phyloP scores from a whole-genome alignment of 495 filamentous ascomycete species.

The Trichocladium antarcticum region DNA sequence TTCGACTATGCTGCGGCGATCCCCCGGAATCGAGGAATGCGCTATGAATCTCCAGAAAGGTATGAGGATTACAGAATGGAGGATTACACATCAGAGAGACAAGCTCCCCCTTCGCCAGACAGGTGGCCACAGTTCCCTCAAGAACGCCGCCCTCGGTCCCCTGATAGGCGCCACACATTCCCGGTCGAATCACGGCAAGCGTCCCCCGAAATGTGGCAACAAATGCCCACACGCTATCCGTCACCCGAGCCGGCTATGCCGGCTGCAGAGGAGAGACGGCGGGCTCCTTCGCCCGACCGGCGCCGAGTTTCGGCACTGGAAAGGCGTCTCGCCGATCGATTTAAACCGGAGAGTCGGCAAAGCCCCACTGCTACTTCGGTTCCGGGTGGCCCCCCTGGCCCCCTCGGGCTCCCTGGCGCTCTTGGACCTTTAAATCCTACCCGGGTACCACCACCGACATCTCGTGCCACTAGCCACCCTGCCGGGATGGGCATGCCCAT shows the following conservation, averaged over 20 bases:
- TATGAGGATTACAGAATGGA: slow-evolving; percentile 11
- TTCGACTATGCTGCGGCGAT: slow-evolving; percentile 29
- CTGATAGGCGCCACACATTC: slow-evolving; percentile 16
- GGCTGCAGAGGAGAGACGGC: slow-evolving; percentile 6
- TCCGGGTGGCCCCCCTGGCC: slow-evolving; percentile 9
- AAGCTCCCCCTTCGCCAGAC: slow-evolving; percentile 8
- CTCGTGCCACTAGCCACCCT: slow-evolving; percentile 20
- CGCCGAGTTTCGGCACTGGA: slow-evolving; percentile 31
- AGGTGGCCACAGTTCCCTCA: slow-evolving; percentile 1
- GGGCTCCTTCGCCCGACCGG: slow-evolving; percentile 16
- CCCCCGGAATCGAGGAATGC: slow-evolving; percentile 25
- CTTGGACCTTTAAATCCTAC: slow-evolving; percentile 14
- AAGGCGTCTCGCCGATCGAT: slow-evolving; percentile 34
- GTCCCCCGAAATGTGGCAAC: slow-evolving; percentile 12
- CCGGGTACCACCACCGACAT: slow-evolving; percentile 15
- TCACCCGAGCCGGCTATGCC: slow-evolving; percentile 7
- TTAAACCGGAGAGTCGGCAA: slow-evolving; percentile 31
- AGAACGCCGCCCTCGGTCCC: slow-evolving; percentile 7
- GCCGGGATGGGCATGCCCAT: slow-evolving; percentile 21
- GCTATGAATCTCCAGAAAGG: slow-evolving; percentile 19
- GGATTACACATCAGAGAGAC: slow-evolving; percentile 5
- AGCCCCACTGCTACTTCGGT: slow-evolving; percentile 8
- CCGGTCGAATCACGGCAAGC: slow-evolving; percentile 18
- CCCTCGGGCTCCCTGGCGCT: slow-evolving; percentile 14
- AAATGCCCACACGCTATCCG: slow-evolving; percentile 9